These are phyloP conservation scores for Fusarium tuaranense DNA, from an alignment of 2,329 filamentous ascomycete genomes.

Conservation along the genomic window DNA sequence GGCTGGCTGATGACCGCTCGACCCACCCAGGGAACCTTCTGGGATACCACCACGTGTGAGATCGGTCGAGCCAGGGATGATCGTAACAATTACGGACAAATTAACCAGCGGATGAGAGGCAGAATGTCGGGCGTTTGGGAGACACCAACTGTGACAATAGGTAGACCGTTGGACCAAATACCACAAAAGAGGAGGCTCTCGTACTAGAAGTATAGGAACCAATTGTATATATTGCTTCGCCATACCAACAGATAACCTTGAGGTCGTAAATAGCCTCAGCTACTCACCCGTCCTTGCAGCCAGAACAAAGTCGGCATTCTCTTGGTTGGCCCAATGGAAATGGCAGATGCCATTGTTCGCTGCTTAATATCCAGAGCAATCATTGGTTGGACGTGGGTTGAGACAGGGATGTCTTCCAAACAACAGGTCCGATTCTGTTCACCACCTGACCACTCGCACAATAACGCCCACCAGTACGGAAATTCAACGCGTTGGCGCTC, in stretches of 20 bases:
- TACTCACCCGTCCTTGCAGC: background rate
- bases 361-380: background rate
- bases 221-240: constrained; percentile 1
- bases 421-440: background rate
- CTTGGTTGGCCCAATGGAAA: background rate
- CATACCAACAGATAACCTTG: background rate
- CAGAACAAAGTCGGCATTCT: background rate
- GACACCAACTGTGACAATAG: background rate
- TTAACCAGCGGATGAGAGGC: background rate
- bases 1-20: background rate
- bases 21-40: background rate
- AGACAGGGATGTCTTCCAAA: background rate
- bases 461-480: background rate
- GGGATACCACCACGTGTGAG: no score
- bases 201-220: background rate
- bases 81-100: background rate
- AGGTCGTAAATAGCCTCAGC: background rate
- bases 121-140: background rate
- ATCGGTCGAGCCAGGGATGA: background rate
- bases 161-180: background rate
- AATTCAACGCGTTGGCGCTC: background rate
- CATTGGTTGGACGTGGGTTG: background rate
- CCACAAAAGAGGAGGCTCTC: background rate
- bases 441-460: background rate
- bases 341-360: background rate